These are phyloP conservation scores for Xylaria curta DNA, from an alignment of 495 filamentous ascomycete species.

Conservation along the genomic window DNA sequence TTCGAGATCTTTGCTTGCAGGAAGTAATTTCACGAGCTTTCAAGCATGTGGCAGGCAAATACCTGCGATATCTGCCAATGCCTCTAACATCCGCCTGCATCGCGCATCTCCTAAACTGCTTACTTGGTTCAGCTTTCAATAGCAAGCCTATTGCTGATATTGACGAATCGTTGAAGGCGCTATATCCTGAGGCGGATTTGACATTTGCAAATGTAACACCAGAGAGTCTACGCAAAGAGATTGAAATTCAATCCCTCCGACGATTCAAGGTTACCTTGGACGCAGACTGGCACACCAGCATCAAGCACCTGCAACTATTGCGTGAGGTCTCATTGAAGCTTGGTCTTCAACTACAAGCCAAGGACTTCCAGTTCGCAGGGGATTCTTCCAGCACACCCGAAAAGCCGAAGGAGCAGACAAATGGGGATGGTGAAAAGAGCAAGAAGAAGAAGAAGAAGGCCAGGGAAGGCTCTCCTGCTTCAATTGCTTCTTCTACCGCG, in stretches of 20 bases:
- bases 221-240: conserved; percentile 68
- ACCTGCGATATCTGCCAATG: conserved; percentile 80
- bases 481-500: conserved; percentile 56
- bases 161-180: conserved; percentile 71
- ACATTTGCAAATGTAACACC: conserved; percentile 79
- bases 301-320: conserved; percentile 81
- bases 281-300: conserved; percentile 66
- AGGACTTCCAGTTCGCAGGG: conserved; percentile 74
- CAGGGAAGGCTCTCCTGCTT: conserved; percentile 55
- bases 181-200: conserved; percentile 86
- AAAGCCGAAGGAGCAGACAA: conserved; percentile 45
- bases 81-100: conserved; percentile 77
- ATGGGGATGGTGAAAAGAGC: conserved; percentile 39
- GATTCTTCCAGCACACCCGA: conserved; percentile 34
- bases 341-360: conserved; percentile 85
- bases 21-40: conserved; percentile 94
- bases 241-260: conserved; percentile 72
- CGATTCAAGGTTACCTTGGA: conserved; percentile 80
- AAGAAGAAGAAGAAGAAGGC: conserved; percentile 85
- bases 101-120: conserved; percentile 91
- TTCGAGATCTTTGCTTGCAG: conserved; percentile 77
- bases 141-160: conserved; percentile 74
- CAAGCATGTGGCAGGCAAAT: conserved; percentile 86
- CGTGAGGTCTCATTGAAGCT: conserved; percentile 90
- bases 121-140: conserved; percentile 82